Percentiles rank a stretch among this genome's conserved stretches.
phyloP scores from a whole-genome alignment of 306 rosid genomes.

The peach (Prunus persica) region DNA sequence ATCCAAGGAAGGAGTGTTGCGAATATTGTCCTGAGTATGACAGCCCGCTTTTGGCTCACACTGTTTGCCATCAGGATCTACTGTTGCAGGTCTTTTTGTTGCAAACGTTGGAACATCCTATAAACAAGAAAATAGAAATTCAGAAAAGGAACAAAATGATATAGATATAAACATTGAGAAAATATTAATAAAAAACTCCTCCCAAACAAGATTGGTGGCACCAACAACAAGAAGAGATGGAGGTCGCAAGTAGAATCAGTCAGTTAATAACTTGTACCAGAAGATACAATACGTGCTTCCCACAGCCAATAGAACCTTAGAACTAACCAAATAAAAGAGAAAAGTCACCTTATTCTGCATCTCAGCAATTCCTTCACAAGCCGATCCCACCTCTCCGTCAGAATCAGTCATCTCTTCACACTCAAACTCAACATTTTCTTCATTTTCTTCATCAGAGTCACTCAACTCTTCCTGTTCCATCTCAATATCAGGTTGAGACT shows the following conservation, averaged over 20 bases:
- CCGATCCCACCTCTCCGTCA: conserved; percentile 90
- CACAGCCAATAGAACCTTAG: neutral
- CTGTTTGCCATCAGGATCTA: conserved; percentile 19
- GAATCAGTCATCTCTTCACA: conserved; percentile 95
- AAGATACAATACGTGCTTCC: neutral
- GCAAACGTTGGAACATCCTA: conserved; percentile 44
- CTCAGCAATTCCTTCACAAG: conserved; percentile 46
- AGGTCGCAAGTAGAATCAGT: neutral
- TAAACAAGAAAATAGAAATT: conserved; percentile 23
- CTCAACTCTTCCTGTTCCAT: conserved; percentile 98
- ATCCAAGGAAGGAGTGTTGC: conserved; percentile 31
- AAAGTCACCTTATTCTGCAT: conserved; percentile 58
- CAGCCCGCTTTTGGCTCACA: conserved; percentile 31
- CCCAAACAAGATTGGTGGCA: neutral
- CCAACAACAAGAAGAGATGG: neutral
- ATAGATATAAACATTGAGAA: neutral
- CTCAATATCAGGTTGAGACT: conserved; percentile 75
- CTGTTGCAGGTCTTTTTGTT: conserved; percentile 2
- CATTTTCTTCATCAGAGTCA: conserved; percentile 84
- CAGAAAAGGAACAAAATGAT: neutral
- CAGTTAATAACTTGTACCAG: neutral
- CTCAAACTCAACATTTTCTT: conserved; percentile 95
- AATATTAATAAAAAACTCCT: neutral
- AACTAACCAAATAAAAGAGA: conserved; percentile 11
- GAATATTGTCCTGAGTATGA: conserved; percentile 34